Evolutionary conservation across 2,329 filamentous ascomycete species (phyloP).

Genomic region (Alternaria angustiovoidea): DNA sequence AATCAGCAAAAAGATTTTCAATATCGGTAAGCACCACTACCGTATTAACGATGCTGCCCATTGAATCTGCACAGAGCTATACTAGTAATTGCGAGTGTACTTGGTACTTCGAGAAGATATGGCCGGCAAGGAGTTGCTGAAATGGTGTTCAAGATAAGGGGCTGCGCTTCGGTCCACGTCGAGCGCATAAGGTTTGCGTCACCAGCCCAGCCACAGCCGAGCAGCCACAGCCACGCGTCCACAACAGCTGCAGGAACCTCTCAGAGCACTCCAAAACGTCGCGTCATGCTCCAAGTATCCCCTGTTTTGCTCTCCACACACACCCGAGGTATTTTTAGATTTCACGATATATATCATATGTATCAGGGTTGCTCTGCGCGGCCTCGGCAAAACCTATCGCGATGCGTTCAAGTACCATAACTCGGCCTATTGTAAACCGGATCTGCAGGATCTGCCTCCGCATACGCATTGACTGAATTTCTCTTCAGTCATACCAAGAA

Average conservation of each 20-base stretch:
- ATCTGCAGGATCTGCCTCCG: conserved; percentile 15
- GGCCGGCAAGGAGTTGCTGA: not conserved
- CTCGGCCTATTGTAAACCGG: conserved; percentile 12
- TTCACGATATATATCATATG: not conserved
- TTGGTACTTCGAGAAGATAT: not conserved
- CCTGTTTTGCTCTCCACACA: not conserved
- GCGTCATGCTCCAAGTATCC: conserved; percentile 1
- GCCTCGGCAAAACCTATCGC: conserved; percentile 7
- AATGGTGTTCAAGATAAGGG: not conserved
- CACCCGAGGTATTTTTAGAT: conserved; percentile 15
- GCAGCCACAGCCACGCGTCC: conserved; percentile 20
- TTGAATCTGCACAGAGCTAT: not conserved
- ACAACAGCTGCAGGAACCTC: not conserved
- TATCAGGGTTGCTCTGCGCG: not conserved
- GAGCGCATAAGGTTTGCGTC: conserved; percentile 12
- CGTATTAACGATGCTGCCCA: not conserved
- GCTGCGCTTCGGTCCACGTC: not conserved
- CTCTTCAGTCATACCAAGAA: conserved; percentile 15
- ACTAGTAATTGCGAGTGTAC: not conserved
- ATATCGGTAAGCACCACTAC: not conserved
- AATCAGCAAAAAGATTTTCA: not conserved
- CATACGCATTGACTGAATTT: conserved; percentile 15
- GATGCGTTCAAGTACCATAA: conserved; percentile 9
- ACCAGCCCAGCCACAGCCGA: conserved; percentile 15
- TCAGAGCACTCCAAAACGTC: not conserved